Percentiles rank a stretch among this genome's conserved stretches.
phyloP scores from a whole-genome alignment of 2,329 filamentous ascomycete genomes.

The Fonsecaea monophora region DNA sequence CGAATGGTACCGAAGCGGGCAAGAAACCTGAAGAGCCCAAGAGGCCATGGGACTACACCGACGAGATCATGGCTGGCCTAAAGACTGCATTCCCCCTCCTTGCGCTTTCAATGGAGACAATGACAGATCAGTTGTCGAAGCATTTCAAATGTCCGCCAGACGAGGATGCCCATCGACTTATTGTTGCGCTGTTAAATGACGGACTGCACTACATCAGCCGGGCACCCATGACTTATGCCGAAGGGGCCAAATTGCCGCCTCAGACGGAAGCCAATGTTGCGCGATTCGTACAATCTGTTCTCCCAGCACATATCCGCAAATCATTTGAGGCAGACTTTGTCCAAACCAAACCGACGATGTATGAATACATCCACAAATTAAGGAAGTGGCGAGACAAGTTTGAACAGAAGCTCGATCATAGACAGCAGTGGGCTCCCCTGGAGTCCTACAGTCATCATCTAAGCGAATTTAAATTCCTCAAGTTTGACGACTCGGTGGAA shows the following conservation, averaged over 20 bases:
- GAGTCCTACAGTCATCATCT: constrained; percentile 89
- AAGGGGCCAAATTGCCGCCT: constrained; percentile 85
- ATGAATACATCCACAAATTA: constrained; percentile 96
- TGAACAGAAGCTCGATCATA: constrained; percentile 92
- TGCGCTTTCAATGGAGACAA: constrained; percentile 97
- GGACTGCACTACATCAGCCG: constrained; percentile 90
- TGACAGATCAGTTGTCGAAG: constrained; percentile 98
- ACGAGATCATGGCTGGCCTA: constrained; percentile 92
- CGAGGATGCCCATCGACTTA: constrained; percentile 95
- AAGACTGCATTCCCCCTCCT: constrained; percentile 97
- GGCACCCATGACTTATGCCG: constrained; percentile 83
- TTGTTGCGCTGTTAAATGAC: constrained; percentile 96
- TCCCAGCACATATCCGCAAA: constrained; percentile 92
- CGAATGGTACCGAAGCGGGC: constrained; percentile 37
- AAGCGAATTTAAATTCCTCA: constrained; percentile 95
- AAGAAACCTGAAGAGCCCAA: constrained; percentile 59
- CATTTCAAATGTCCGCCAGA: constrained; percentile 99
- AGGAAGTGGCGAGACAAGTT: constrained; percentile 97
- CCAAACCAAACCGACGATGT: constrained; percentile 92
- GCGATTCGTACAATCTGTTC: constrained; percentile 92
- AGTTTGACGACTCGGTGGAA: constrained; percentile 93
- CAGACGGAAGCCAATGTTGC: constrained; percentile 97
- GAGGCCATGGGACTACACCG: constrained; percentile 94
- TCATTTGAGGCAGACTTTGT: constrained; percentile 99
- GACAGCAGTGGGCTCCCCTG: constrained; percentile 73